Base-by-base conservation (phyloP, 73 alveolate species). In the Paramecium pentaurelia region DNA sequence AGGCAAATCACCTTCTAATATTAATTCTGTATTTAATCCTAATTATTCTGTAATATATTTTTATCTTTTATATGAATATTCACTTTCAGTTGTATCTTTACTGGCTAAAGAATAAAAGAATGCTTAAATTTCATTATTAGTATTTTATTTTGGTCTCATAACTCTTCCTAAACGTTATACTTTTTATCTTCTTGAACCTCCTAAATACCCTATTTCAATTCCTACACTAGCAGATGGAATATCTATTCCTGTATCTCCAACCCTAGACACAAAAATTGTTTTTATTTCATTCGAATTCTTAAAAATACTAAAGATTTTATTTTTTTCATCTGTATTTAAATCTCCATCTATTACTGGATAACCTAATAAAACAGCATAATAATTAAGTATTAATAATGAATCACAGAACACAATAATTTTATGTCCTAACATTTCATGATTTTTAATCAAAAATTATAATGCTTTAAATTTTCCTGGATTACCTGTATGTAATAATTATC, bases 131-230 rank as follows among this genome's bases (percentile, higher is more conserved):
- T 95, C 98, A 59, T 95, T 73, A 16, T 94, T 93, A n/a, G 75
- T 51, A 87, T 93, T 95, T 86, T 92, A 91, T 88, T 95, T 95
- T n/a, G 96, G 96, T 85, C 98, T 95, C 94, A 95, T 93, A 30
- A 95, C 93, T 92, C 98, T 95, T 30, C 98, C 98, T 40, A 95
- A 94, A 58, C 98, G 88, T 88, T 95, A 95, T 1, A 96, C 98
- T 94, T 95, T 96, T 77, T 95, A 95, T 94, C 96, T 95, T 88
- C 98, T 75, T 36, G 98, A 95, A 10, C 97, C 98, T 64, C 93
- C 94, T 60, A 93, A 95, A 14, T 94, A 94, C n/a, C 96, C 93
- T 12, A 95, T 93, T 92, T 95, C 96, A 71, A 95, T 95, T 34
- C 95, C 96, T 14, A 95, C 98, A 86, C 89, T 94, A 9, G 98